phyloP scores from a whole-genome alignment of 1,139 yeast species.

The Entelexis paramagnoliae region DNA sequence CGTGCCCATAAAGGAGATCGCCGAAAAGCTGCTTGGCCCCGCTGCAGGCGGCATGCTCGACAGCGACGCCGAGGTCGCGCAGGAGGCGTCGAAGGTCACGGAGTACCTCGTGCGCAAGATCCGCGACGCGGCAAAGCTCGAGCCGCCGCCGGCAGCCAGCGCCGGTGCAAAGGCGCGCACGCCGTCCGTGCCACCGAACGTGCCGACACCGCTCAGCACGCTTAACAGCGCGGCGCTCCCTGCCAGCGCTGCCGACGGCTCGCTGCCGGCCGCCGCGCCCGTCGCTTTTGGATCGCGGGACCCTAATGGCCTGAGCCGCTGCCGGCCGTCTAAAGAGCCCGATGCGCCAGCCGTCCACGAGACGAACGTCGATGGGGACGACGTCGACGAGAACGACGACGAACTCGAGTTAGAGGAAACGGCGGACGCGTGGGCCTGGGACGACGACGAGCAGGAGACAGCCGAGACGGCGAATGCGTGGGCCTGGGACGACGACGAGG shows the following conservation, averaged over 20 bases:
- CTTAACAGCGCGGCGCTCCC: slow-evolving; percentile 2
- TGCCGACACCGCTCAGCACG: slow-evolving; percentile 13
- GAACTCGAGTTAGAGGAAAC: no score
- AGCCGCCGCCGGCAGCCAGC: background rate
- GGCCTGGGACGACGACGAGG: slow-evolving; percentile 22
- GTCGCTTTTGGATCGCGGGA: no score
- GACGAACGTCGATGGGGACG: no score
- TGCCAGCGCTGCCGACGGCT: background rate
- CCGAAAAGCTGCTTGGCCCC: slow-evolving; percentile 74
- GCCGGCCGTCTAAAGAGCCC: no score
- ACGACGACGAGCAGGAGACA: background rate
- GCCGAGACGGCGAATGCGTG: slow-evolving; percentile 16
- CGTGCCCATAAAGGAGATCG: slow-evolving; percentile 66
- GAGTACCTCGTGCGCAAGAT: slow-evolving; percentile 42
- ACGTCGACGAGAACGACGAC: no score
- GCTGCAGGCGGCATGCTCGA: slow-evolving; percentile 79
- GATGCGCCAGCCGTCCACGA: no score
- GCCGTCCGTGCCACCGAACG: slow-evolving; percentile 7
- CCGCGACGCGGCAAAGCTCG: slow-evolving; percentile 33
- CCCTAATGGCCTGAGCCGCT: no score
- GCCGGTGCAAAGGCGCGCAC: background rate
- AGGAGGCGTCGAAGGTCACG: slow-evolving; percentile 61
- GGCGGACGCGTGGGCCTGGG: no score
- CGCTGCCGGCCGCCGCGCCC: background rate
- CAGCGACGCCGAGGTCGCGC: slow-evolving; percentile 55